phyloP scores from a whole-genome alignment of 805 yeast genomes.

The Ogataea philodendri region DNA sequence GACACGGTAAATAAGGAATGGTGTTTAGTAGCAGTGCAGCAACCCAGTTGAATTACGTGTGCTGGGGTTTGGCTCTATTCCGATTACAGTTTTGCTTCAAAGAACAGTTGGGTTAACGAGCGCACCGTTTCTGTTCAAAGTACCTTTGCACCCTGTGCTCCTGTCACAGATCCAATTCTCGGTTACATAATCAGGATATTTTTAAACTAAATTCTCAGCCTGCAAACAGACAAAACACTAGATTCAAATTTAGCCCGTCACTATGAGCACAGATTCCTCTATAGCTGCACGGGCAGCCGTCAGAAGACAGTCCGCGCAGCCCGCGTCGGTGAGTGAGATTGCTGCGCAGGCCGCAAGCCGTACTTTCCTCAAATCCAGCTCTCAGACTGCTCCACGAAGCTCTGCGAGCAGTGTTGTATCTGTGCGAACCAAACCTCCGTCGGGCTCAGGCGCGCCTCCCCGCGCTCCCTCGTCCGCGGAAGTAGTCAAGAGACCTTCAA shows the following conservation, averaged over 20 bases:
- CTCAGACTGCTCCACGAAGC: constrained; percentile 6
- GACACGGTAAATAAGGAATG: background rate
- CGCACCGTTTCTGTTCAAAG: no score
- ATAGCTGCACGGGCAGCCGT: constrained; percentile 17
- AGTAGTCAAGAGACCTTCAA: constrained; percentile 8
- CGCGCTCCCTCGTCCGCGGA: constrained; percentile 8
- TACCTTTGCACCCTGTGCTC: no score
- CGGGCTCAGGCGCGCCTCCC: constrained; percentile 6
- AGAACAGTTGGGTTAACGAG: background rate
- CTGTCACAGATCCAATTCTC: no score
- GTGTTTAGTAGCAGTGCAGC: background rate
- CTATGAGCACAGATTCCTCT: constrained; percentile 14
- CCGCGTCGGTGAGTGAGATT: constrained; percentile 9
- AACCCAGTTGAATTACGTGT: background rate
- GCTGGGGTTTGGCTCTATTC: background rate
- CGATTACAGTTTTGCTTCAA: background rate
- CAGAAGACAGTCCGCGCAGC: constrained; percentile 13
- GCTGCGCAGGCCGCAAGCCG: constrained; percentile 29
- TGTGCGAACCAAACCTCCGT: constrained; percentile 1
- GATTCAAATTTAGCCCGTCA: background rate
- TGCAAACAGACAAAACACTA: background rate
- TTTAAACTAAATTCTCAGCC: constrained; percentile 3
- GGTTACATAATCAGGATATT: constrained; percentile 1
- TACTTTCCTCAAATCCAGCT: constrained; percentile 24
- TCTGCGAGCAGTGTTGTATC: constrained; percentile 2